Evolutionary conservation across 2,329 filamentous ascomycete genomes (phyloP), one percentile per base, ranked within the genome.

Genomic region (Fusarium mangiferae): DNA sequence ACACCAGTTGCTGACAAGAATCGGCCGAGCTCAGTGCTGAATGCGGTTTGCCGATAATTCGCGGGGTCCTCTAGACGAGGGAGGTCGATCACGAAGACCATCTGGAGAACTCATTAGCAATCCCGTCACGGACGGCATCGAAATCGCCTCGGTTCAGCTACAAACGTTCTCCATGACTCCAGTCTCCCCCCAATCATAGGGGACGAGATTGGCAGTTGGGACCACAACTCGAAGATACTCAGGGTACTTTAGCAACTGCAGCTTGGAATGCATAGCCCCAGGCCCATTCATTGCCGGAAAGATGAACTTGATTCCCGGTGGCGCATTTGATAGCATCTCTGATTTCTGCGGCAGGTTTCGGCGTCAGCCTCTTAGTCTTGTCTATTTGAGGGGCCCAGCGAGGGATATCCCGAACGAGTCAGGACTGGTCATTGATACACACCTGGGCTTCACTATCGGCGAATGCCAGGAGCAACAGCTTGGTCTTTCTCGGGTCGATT

Each of bases 81-180:
- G 14, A 98, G 88, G 80, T 99, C 96, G 74, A 99, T 95, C n/a
- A 98, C 80, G 80, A 98, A 98, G 13, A 95, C 90, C 77, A 91
- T 92, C 91, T 93, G 65, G 35, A 41, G 67, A 74, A 77, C 39
- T 46, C 52, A 73, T 78, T 72, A 79, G 75, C 70, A 56, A 73
- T 28, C 45, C 59, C 59, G 28, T 70, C 41, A 39, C 24, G 70
- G 41, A 36, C 51, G 42, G 44, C 36, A 44, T 48, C 42, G 41
- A 81, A 66, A 66, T 60, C 62, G 48, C 62, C 58, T 59, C 63
- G 45, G 42, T 62, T 64, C 51, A 63, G 51, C 58, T 49, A 75
- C 87, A 66, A 78, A 92, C 92, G 81, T 98, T 98, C 82, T 98
- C 95, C 91, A 98, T 93, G 5, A 91, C 83, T 12, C 94, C 94